Conservation (phyloP, 345 rosid species). For the Geranium rotundifolium region DNA sequence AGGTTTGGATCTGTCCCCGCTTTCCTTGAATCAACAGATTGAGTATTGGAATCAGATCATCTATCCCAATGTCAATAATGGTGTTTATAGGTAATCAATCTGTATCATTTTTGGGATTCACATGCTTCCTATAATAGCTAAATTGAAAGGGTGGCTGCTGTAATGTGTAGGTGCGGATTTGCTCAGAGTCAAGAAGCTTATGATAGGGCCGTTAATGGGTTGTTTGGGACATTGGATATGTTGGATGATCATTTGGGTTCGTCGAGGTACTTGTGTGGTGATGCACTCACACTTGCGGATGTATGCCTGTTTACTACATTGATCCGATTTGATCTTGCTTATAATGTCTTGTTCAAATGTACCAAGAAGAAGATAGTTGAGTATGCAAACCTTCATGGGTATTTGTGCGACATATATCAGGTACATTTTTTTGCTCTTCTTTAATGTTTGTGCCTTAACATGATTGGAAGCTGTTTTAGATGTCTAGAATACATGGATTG, state of each 20-base stretch:
- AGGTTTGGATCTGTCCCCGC: constrained; percentile 49
- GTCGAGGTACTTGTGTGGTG: constrained; percentile 69
- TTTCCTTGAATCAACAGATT: constrained; percentile 33
- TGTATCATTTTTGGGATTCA: neutral
- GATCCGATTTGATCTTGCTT: constrained; percentile 68
- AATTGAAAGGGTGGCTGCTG: too few relatives aligned
- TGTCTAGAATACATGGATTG: neutral
- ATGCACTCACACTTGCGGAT: constrained; percentile 47
- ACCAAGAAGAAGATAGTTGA: constrained; percentile 70
- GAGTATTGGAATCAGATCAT: constrained; percentile 62
- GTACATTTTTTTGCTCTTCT: constrained; percentile 11
- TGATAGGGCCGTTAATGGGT: constrained; percentile 48
- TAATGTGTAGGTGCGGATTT: constrained; percentile 56
- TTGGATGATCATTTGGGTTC: constrained; percentile 44
- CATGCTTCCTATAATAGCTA: neutral
- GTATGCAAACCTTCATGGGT: constrained; percentile 55
- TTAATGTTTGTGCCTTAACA: neutral
- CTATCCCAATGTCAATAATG: constrained; percentile 71
- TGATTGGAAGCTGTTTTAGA: neutral
- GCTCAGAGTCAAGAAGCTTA: constrained; percentile 84
- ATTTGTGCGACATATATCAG: constrained; percentile 72
- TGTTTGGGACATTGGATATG: constrained; percentile 49
- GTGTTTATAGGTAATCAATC: constrained; percentile 56
- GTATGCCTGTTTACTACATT: constrained; percentile 77
- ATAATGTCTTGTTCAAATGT: constrained; percentile 75